Evolutionary conservation across 768 basidiomycete genomes (phyloP).

Genomic region (Boletus edulis): DNA sequence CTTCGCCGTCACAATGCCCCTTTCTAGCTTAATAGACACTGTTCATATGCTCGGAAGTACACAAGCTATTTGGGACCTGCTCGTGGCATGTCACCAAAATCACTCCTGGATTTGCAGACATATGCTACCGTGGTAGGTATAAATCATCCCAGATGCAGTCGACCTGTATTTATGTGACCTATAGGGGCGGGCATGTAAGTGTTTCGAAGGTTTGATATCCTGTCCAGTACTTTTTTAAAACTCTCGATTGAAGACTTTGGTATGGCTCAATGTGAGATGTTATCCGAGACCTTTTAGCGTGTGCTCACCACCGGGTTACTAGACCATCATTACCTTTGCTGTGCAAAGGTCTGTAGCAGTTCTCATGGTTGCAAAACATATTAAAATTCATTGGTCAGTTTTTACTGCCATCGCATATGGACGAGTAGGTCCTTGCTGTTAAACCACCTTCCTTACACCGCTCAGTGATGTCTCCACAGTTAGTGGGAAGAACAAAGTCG

Average conservation of each 20-base stretch:
- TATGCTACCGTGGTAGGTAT: neutral
- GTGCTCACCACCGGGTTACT: neutral
- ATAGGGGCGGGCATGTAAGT: conserved; percentile 11
- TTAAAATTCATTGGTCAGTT: neutral
- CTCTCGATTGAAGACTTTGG: neutral
- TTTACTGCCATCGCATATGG: conserved; percentile 17
- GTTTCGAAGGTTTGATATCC: too few relatives aligned
- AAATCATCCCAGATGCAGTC: too few relatives aligned
- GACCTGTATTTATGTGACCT: neutral
- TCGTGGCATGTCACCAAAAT: conserved; percentile 2
- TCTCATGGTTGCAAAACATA: too few relatives aligned
- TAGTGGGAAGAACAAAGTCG: conserved; percentile 12
- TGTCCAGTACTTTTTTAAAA: too few relatives aligned
- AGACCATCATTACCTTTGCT: neutral
- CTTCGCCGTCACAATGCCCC: neutral
- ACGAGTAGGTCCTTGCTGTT: conserved; percentile 2
- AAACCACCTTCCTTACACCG: neutral
- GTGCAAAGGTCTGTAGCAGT: conserved; percentile 8
- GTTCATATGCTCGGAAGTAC: neutral
- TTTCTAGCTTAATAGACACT: conserved; percentile 7
- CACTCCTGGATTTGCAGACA: neutral
- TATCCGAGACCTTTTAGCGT: too few relatives aligned
- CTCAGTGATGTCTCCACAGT: neutral
- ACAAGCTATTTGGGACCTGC: neutral
- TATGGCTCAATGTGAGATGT: conserved; percentile 1